Percentiles rank a stretch among this genome's conserved stretches.
Conservation (phyloP, 345 rosid genomes). For the Noccaea caerulescens region DNA sequence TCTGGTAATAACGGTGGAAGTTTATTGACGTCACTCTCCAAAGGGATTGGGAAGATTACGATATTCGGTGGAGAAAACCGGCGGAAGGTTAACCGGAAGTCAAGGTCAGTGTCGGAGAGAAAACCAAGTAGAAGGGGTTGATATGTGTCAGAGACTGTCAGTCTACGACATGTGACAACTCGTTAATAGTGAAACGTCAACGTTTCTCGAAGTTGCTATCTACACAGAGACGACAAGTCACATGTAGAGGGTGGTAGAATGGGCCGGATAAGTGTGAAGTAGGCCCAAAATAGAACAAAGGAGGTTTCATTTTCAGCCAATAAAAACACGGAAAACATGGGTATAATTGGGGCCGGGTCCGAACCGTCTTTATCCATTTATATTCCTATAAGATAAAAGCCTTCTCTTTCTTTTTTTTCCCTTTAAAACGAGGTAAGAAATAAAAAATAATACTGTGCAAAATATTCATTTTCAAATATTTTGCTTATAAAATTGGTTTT, state of each 20-base stretch:
- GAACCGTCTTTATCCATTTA: slow-evolving; percentile 37
- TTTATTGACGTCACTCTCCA: slow-evolving; percentile 69
- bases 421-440: background rate
- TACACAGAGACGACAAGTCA: slow-evolving; percentile 37
- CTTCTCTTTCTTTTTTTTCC: background rate
- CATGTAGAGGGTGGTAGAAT: slow-evolving; percentile 20
- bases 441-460: background rate
- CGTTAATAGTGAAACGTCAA: slow-evolving; percentile 25
- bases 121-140: slow-evolving; percentile 52
- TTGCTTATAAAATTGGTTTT: background rate
- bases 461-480: too few relatives aligned
- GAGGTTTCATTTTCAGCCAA: slow-evolving; percentile 37
- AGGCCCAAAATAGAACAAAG: slow-evolving; percentile 38
- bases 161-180: background rate
- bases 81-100: slow-evolving; percentile 57
- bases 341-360: slow-evolving; percentile 28
- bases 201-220: slow-evolving; percentile 22
- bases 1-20: slow-evolving; percentile 67
- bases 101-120: slow-evolving; percentile 53
- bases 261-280: slow-evolving; percentile 31
- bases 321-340: slow-evolving; percentile 40
- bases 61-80: slow-evolving; percentile 65
- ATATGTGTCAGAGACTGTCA: background rate
- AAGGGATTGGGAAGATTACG: slow-evolving; percentile 74
- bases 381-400: background rate